Conservation (phyloP, 1,284 basidiomycete genomes). For the Trichosporon inkin region DNA sequence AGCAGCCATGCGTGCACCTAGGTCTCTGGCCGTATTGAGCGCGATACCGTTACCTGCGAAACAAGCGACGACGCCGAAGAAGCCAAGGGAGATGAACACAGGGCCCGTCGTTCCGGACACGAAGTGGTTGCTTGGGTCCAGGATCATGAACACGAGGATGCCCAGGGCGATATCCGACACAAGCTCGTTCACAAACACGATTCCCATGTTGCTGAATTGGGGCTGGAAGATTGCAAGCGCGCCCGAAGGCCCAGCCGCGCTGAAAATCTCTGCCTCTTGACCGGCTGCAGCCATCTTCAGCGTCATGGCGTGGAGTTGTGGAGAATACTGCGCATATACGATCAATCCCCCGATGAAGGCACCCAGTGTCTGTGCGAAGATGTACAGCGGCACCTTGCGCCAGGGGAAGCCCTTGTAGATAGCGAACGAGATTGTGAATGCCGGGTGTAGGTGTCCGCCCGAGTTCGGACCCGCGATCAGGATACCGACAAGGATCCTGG, state of each 20-base stretch:
- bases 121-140: slow-evolving; percentile 24
- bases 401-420: slow-evolving; percentile 37
- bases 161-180: slow-evolving; percentile 7
- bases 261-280: slow-evolving; percentile 7
- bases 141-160: slow-evolving; percentile 14
- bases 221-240: slow-evolving; percentile 12
- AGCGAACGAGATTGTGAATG: slow-evolving; percentile 28
- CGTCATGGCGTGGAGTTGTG: slow-evolving; percentile 4
- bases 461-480: slow-evolving; percentile 16
- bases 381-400: slow-evolving; percentile 38
- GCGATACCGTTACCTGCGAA: slow-evolving; percentile 15
- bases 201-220: slow-evolving; percentile 6
- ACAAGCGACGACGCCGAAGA: slow-evolving; percentile 13
- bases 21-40: slow-evolving; percentile 22
- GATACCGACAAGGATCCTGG: slow-evolving; percentile 17
- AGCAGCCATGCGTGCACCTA: slow-evolving; percentile 19
- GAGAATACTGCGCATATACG: slow-evolving; percentile 11
- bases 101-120: slow-evolving; percentile 9
- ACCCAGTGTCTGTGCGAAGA: slow-evolving; percentile 35
- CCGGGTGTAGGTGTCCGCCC: slow-evolving; percentile 32
- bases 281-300: slow-evolving; percentile 8
- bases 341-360: slow-evolving; percentile 17
- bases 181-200: slow-evolving; percentile 20
- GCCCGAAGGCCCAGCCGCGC: slow-evolving; percentile 4
- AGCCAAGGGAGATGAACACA: slow-evolving; percentile 13